Evolutionary conservation across 2,329 filamentous ascomycete genomes (phyloP), one percentile per base, ranked within the genome.

Genomic region (Bisporella sp.): DNA sequence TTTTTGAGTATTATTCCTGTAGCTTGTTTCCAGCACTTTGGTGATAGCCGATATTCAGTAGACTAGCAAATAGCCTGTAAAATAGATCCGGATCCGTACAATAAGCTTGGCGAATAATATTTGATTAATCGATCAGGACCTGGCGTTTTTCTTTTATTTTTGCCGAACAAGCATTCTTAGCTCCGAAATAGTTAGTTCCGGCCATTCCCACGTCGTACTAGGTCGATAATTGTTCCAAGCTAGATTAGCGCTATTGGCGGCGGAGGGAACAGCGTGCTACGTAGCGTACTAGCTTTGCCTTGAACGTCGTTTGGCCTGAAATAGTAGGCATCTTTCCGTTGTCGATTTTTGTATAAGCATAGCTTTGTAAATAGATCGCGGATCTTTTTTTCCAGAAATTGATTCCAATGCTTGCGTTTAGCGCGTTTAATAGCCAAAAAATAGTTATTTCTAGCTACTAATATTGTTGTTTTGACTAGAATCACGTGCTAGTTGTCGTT

Each of bases 1-100:
- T 50, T 50, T 6, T 44, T 44, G 7, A 50, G 21, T 30, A 50
- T 46, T 8, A 35, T 31, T 4, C 43, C 48, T 11, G 46, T 41
- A 41, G 43, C 44, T 13, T 40, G 4, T 33, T 42, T 50, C 48
- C 43, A 46, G 8, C 8, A n/a, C 4, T 4, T 5, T 12, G 43
- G 35, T 50, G 35, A 4, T 41, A 12, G 28, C 48, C 48, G 31
- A 12, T 3, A 2, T 50, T 4, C n/a, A 50, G 41, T 2, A 46
- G 13, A 31, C 28, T 30, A 11, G 9, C 8, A 8, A 43, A 49
- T 45, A 30, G 13, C 28, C 31, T 30, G 33, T 44, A 41, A 40
- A 49, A 50, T 28, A 50, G 12, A 1, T 44, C n/a, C 11, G 42
- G 33, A 13, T 31, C 12, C n/a, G 32, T 31, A 13, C 29, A 3